Evolutionary conservation across 73 alveolate species (phyloP).

Genomic region (Tetrahymena thermophila): DNA sequence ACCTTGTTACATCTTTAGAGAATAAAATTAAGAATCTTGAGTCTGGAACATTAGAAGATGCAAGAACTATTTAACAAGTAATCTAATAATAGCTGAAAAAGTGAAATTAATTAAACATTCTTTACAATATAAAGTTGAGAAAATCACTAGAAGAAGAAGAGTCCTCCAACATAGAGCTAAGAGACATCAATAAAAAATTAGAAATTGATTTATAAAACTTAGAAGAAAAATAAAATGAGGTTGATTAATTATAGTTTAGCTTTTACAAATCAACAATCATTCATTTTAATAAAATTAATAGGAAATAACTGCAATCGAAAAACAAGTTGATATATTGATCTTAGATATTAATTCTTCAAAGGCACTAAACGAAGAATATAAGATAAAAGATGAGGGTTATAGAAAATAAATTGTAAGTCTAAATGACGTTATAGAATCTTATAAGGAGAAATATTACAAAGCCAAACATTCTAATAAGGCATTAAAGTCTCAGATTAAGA

Average conservation of each 20-base stretch:
- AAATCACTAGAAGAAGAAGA: neutral
- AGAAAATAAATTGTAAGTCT: neutral
- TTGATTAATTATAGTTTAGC: neutral
- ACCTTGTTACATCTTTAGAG: neutral
- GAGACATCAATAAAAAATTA: neutral
- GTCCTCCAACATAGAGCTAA: neutral
- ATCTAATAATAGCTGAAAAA: neutral
- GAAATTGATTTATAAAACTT: neutral
- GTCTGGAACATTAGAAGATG: neutral
- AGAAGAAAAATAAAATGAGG: neutral
- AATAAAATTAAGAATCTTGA: neutral
- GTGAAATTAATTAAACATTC: neutral
- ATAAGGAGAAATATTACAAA: neutral
- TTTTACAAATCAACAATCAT: too few relatives aligned
- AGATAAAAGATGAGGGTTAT: neutral
- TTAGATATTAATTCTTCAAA: neutral
- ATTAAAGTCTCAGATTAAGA: neutral
- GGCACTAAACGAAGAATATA: neutral
- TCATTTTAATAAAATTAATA: neutral
- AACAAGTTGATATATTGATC: neutral
- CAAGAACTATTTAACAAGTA: neutral
- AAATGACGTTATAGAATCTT: neutral
- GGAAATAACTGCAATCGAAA: neutral
- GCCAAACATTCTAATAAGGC: neutral
- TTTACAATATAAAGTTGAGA: neutral